Evolutionary conservation across 2,329 filamentous ascomycete species (phyloP).

Genomic region (Pseudocercospora macadamiae): DNA sequence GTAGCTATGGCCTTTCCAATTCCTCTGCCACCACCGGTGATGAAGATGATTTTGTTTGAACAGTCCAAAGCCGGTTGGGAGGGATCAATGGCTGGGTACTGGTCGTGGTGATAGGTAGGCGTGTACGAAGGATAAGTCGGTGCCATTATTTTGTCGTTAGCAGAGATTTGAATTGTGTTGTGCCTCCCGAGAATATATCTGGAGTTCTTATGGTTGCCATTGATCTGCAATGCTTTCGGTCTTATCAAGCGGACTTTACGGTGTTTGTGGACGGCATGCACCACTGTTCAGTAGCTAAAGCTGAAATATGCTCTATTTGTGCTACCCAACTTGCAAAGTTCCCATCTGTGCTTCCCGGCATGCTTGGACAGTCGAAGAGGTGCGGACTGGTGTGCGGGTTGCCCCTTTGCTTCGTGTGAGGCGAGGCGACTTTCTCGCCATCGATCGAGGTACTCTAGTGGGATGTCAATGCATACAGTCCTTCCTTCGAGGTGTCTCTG

Average conservation of each 20-base stretch:
- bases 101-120: conserved; percentile 40
- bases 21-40: conserved; percentile 26
- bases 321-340: too few species aligned
- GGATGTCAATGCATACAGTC: too few species aligned
- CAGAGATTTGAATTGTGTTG: background rate
- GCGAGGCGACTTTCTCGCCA: too few species aligned
- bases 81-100: conserved; percentile 45
- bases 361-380: too few species aligned
- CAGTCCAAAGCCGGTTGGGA: conserved; percentile 45
- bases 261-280: background rate
- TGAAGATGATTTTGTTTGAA: conserved; percentile 44
- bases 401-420: too few species aligned
- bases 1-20: conserved; percentile 25
- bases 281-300: too few species aligned
- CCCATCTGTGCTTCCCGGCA: too few species aligned
- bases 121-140: conserved; percentile 40
- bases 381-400: too few species aligned
- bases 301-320: too few species aligned
- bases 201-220: background rate
- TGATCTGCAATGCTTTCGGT: background rate
- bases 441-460: too few species aligned
- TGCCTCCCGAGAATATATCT: background rate
- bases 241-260: conserved; percentile 10
- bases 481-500: too few species aligned
- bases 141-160: background rate